These are phyloP conservation scores for Psidium friedrichsthalianum DNA, from an alignment of 345 rosid genomes.

Conservation along the genomic window DNA sequence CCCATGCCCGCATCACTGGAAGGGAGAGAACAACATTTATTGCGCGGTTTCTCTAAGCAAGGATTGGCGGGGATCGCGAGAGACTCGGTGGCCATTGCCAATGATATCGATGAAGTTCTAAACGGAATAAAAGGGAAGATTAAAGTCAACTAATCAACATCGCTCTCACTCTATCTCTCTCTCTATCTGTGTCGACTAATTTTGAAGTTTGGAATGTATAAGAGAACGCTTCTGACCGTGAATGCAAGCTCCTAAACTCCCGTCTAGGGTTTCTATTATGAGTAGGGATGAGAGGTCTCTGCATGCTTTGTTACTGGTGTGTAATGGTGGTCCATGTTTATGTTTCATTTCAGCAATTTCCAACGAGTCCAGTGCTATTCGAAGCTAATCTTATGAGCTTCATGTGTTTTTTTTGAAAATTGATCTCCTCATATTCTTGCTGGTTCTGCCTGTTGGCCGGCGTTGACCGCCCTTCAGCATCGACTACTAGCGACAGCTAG, in stretches of 20 bases:
- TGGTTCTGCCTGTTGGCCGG: too few relatives aligned
- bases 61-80: background rate
- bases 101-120: background rate
- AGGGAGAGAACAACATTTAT: background rate
- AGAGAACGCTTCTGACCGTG: background rate
- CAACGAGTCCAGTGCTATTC: background rate
- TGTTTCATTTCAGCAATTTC: background rate
- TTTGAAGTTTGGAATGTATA: background rate
- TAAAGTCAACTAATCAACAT: background rate
- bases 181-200: background rate
- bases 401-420: background rate
- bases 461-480: too few relatives aligned
- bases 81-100: background rate
- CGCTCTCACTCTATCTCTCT: background rate
- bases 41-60: background rate
- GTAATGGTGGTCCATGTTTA: background rate
- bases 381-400: background rate
- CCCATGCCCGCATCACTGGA: background rate
- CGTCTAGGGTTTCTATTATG: background rate
- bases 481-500: too few relatives aligned
- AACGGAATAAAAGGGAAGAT: background rate
- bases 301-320: background rate
- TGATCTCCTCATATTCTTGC: background rate
- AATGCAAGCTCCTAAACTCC: background rate
- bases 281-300: background rate